Base-by-base conservation (phyloP, 169 alveolate species). In the Plasmodium gaboni region DNA sequence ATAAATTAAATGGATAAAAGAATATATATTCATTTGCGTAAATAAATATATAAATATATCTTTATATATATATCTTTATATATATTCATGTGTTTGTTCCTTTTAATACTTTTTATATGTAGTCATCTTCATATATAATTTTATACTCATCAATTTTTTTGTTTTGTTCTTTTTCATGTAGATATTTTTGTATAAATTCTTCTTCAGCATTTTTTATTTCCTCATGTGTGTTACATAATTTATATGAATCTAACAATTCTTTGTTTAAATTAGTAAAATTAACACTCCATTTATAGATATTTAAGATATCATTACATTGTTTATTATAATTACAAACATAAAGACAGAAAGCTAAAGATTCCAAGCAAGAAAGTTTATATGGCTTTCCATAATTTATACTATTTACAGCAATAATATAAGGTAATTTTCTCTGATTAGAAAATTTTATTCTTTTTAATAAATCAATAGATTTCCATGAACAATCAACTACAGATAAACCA, bases 331-430 rank as follows among this genome's bases (percentile, higher is more conserved):
- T 73, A 86, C 92, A 86, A n/a, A 86, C 17, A 71, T 86, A 86
- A 59, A 86, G 61, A 38, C 92, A 86, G 70, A 71, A 86, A 7
- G 92, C 92, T 65, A 86, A 61, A 3, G 92, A 86, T 72, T 86
- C 92, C 57, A 86, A 71, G 17, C 92, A 86, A 15, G 92, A 86
- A 24, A 86, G 87, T 65, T 86, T 86, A 42, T 86, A 86, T 28
- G 92, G 87, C 38, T 86, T 86, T 86, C 92, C 92, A 86, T 86
- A 86, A 71, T 86, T 86, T 59, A 86, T 86, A 53, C 92, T 86
- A 46, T 86, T 86, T 44, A 86, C 92, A 44, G 92, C 92, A 71
- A 86, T 86, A 19, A 71, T 71, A 42, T 86, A 86, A 3, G 92
- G 92, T 48, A 86, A 61, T 63, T 86, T 86, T 73, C 92, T 86